These are phyloP conservation scores for Nicotiana paniculata DNA, from an alignment of 257 asterid species.

Conservation along the genomic window DNA sequence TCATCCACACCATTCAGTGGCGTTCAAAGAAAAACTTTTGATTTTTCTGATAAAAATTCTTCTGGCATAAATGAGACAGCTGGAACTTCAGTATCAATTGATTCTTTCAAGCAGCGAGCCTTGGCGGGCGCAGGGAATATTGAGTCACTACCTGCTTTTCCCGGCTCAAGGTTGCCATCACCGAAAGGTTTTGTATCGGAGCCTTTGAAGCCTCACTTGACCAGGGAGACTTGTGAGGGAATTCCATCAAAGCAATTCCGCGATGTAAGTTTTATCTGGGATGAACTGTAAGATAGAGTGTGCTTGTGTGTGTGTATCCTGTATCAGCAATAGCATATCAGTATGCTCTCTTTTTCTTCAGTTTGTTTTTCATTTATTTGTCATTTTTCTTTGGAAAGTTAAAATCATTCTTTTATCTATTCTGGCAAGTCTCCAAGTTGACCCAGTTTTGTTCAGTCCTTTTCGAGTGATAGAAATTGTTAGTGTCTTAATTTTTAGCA, in stretches of 20 bases:
- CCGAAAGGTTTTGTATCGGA: conserved; percentile 33
- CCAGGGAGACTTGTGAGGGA: conserved; percentile 41
- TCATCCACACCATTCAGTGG: conserved; percentile 18
- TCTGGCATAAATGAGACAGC: conserved; percentile 33
- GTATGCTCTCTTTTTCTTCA: not conserved
- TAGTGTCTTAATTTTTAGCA: not conserved
- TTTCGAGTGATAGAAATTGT: not conserved
- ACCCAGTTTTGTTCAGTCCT: not conserved
- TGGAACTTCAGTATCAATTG: conserved; percentile 23
- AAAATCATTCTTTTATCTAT: not conserved
- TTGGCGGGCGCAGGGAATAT: conserved; percentile 27
- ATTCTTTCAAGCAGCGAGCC: conserved; percentile 35
- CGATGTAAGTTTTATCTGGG: conserved; percentile 41
- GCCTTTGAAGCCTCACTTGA: conserved; percentile 26
- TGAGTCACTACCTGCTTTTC: conserved; percentile 26
- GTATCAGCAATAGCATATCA: not conserved
- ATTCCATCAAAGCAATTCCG: conserved; percentile 56
- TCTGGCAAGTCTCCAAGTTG: not conserved
- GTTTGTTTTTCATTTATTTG: not conserved
- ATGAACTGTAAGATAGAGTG: conserved; percentile 6
- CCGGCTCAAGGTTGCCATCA: conserved; percentile 26
- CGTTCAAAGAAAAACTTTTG: conserved; percentile 14
- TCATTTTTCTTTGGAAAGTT: not conserved
- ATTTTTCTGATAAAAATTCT: conserved; percentile 31
- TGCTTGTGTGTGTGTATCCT: conserved; percentile 2